Percentiles rank a stretch among this genome's conserved stretches.
phyloP scores from a whole-genome alignment of 2,329 filamentous ascomycete genomes.

The Xylaria sp. region DNA sequence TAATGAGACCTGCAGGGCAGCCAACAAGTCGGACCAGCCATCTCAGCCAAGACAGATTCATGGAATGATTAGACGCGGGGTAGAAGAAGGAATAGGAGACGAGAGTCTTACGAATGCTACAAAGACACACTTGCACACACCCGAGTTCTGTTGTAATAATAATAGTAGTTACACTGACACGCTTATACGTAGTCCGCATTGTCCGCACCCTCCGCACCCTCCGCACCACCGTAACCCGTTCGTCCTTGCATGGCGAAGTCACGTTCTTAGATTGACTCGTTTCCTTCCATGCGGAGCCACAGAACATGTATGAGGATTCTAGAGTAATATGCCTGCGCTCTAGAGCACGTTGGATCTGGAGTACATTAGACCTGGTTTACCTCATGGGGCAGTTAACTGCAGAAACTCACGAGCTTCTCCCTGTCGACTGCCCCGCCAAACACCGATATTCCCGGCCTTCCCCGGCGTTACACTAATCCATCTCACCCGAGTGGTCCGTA shows the following conservation, averaged over 20 bases:
- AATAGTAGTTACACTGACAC: too few relatives aligned
- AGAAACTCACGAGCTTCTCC: not conserved
- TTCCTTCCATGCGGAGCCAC: not conserved
- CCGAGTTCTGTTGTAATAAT: too few relatives aligned
- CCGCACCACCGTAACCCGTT: not conserved
- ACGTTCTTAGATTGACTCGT: not conserved
- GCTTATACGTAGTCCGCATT: not conserved
- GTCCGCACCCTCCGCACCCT: not conserved
- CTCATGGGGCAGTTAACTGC: not conserved
- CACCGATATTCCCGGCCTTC: not conserved
- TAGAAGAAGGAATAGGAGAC: too few relatives aligned
- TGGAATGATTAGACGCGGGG: not conserved
- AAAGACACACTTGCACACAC: too few relatives aligned
- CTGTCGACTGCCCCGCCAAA: not conserved
- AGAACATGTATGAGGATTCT: not conserved
- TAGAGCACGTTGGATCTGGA: not conserved
- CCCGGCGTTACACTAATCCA: not conserved
- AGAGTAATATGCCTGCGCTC: not conserved
- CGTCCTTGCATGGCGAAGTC: too few relatives aligned
- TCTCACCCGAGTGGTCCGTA: not conserved
- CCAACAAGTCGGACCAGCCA: not conserved
- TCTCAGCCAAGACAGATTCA: not conserved
- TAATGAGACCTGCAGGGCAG: not conserved
- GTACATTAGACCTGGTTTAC: not conserved
- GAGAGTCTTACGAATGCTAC: too few relatives aligned